Base-by-base conservation (phyloP, 192 early-diverging fungal genomes). In the Funneliformis geosporum region DNA sequence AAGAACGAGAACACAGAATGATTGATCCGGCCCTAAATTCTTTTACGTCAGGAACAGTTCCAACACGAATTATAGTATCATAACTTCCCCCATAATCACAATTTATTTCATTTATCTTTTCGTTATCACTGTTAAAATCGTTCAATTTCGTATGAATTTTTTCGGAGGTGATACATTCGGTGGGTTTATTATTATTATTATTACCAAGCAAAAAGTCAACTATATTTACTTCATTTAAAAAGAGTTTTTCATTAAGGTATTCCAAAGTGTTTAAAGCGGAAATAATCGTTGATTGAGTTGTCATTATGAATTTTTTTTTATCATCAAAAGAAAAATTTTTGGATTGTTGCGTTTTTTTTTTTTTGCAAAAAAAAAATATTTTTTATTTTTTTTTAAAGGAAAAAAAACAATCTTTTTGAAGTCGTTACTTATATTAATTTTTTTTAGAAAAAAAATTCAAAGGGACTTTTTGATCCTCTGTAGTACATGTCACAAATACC, bases 1-100 rank as follows among this genome's bases (percentile, higher is more conserved):
- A 23, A 50, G 46, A 74, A 59, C 72, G 44, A 60, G 46, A 59
- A 18, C 21, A 50, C 4, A 74, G 55, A 11, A 74, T 55, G 18
- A 55, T 47, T 8, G 72, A 74, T 33, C 28, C 46, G 27, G 72
- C 72, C 11, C 55, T 74, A 60, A 74, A 74, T 60, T 74, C 72
- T 74, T n/a, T 59, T 33, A 74, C 25, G n/a, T 74, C 50, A 18
- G 72, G 72, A 16, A 38, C 50, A 18, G 14, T 23, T n/a, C 72
- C 72, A 8, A 74, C 72, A 25, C 25, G n/a, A 60, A 74, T 74
- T 11, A 74, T 59, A 1, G 72, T 74, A 28, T 74, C 72, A 21
- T 74, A 74, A 60, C 25, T 60, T 33, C 47, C 73, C 8, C 39
- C 67, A 39, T 40, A 39, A 69, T 43, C 42, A 69, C 42, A 33